Conservation (phyloP, 441 rosid genomes). For the Cnidoscolus chayamansa region DNA sequence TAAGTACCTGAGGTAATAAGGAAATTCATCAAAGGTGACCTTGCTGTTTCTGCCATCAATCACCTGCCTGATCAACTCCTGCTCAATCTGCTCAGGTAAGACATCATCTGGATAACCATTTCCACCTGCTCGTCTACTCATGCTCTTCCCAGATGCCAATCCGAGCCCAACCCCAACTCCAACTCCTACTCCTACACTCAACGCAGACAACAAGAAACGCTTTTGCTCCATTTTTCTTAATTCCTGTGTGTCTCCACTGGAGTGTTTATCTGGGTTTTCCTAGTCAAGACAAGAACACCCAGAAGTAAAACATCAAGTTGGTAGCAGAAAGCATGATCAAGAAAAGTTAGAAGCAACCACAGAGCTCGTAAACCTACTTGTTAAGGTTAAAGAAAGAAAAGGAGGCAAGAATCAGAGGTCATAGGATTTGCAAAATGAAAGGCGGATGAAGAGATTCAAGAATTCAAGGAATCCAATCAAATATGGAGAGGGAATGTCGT, state of each 20-base stretch:
- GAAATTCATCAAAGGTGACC: slow-evolving; percentile 71
- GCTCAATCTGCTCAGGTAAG: slow-evolving; percentile 61
- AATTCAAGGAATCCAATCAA: slow-evolving; percentile 8
- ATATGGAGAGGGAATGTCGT: background rate
- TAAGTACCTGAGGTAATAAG: slow-evolving; percentile 66
- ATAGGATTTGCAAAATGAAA: background rate
- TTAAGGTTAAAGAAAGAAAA: background rate
- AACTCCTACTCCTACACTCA: slow-evolving; percentile 85
- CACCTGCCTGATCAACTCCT: slow-evolving; percentile 63
- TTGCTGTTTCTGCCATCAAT: slow-evolving; percentile 57
- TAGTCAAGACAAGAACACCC: background rate
- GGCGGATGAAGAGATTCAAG: slow-evolving; percentile 16
- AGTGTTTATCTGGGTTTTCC: background rate
- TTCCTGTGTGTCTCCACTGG: background rate
- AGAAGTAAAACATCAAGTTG: background rate
- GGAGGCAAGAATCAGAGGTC: slow-evolving; percentile 11
- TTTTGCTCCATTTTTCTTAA: slow-evolving; percentile 66
- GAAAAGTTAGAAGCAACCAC: background rate
- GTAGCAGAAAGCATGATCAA: background rate
- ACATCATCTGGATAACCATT: slow-evolving; percentile 39
- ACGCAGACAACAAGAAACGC: slow-evolving; percentile 62
- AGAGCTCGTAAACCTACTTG: background rate
- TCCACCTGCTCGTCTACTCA: slow-evolving; percentile 52
- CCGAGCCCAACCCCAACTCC: slow-evolving; percentile 78
- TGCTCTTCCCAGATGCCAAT: slow-evolving; percentile 72